phyloP scores from a whole-genome alignment of 2,329 filamentous ascomycete species.

The Colletotrichum tofieldiae region DNA sequence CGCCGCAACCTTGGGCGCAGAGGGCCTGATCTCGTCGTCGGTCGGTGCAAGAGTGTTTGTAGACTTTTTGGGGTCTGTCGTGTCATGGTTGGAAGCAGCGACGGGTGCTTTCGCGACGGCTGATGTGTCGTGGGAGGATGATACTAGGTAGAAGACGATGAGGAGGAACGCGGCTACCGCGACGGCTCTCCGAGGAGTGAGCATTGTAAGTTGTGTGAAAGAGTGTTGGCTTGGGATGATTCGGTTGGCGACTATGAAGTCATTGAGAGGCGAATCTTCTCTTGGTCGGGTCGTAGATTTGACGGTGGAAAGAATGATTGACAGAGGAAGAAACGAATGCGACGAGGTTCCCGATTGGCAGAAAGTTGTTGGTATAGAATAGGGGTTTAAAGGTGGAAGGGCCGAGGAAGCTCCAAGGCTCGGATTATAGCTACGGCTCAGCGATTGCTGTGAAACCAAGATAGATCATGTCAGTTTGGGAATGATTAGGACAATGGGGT shows the following conservation, averaged over 20 bases:
- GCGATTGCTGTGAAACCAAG: slow-evolving; percentile 30
- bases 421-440: not conserved
- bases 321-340: slow-evolving; percentile 27
- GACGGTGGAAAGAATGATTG: slow-evolving; percentile 9
- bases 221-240: slow-evolving; percentile 1
- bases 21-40: slow-evolving; percentile 22
- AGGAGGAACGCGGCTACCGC: slow-evolving; percentile 79
- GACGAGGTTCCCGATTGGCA: slow-evolving; percentile 8
- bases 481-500: slow-evolving; percentile 27
- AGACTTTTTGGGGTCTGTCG: slow-evolving; percentile 21
- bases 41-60: slow-evolving; percentile 7
- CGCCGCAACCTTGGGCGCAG: slow-evolving; percentile 54
- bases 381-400: slow-evolving; percentile 14
- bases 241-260: slow-evolving; percentile 19
- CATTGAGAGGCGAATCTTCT: slow-evolving; percentile 10
- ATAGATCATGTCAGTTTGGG: slow-evolving; percentile 40
- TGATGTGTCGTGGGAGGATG: slow-evolving; percentile 67
- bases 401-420: slow-evolving; percentile 6
- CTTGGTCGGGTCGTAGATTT: slow-evolving; percentile 13
- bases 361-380: slow-evolving; percentile 12
- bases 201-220: slow-evolving; percentile 68
- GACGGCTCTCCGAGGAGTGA: slow-evolving; percentile 84
- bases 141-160: slow-evolving; percentile 79
- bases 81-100: slow-evolving; percentile 43
- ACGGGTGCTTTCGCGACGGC: slow-evolving; percentile 46